A percentile compares a stretch with the other conserved stretches of the same genome.
Conservation (phyloP, 2,329 filamentous ascomycete species). For the Clarireedia paspali region DNA sequence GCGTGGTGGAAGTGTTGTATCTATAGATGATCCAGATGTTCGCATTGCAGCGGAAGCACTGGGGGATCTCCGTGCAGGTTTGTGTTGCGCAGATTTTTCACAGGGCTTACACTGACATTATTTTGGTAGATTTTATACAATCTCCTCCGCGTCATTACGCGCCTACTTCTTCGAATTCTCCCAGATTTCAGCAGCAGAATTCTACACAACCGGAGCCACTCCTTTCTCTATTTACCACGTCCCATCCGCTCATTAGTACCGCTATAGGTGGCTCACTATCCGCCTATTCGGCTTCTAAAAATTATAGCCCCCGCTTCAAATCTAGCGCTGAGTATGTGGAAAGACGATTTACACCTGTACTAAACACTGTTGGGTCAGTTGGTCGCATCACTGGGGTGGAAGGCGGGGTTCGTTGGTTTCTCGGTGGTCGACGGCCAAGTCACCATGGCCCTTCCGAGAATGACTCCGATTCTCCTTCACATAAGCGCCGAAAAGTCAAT, state of each 20-base stretch:
- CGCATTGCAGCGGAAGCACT: slow-evolving; percentile 67
- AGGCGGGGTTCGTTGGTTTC: slow-evolving; percentile 75
- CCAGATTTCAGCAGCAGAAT: slow-evolving; percentile 27
- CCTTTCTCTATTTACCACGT: slow-evolving; percentile 77
- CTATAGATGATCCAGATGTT: slow-evolving; percentile 58
- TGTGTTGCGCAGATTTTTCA: slow-evolving; percentile 22
- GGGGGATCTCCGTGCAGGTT: slow-evolving; percentile 67
- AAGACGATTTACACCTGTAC: slow-evolving; percentile 76
- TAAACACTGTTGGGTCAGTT: slow-evolving; percentile 78
- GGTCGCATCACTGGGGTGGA: slow-evolving; percentile 83
- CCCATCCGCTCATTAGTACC: slow-evolving; percentile 77
- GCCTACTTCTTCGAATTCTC: slow-evolving; percentile 28
- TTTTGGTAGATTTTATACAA: slow-evolving; percentile 52
- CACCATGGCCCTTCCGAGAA: slow-evolving; percentile 34
- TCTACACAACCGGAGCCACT: slow-evolving; percentile 61
- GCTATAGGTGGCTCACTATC: slow-evolving; percentile 80
- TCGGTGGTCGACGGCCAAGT: slow-evolving; percentile 43
- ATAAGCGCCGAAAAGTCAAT: slow-evolving; percentile 53
- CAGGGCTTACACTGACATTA: slow-evolving; percentile 6
- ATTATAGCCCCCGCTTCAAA: slow-evolving; percentile 82
- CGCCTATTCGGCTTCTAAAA: slow-evolving; percentile 81
- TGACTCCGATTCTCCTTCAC: slow-evolving; percentile 39
- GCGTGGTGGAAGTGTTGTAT: slow-evolving; percentile 28
- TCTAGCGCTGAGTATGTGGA: slow-evolving; percentile 89
- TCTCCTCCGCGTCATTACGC: slow-evolving; percentile 41